phyloP scores from a whole-genome alignment of 2,329 filamentous ascomycete species.

The Botrytis fabae region DNA sequence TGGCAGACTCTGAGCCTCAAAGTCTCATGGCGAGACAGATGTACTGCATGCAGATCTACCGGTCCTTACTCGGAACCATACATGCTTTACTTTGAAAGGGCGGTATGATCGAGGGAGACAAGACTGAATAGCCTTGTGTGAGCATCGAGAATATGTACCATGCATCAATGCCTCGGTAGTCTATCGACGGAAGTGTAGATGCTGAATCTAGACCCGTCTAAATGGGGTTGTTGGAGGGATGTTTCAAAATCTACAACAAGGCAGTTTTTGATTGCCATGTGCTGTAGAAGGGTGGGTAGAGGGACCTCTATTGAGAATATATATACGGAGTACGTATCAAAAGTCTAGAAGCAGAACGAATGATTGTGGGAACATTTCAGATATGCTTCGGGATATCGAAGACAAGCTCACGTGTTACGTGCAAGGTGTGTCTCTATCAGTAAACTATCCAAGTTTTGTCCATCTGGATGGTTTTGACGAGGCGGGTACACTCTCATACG shows the following conservation, averaged over 20 bases:
- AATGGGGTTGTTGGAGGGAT: neutral
- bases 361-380: neutral
- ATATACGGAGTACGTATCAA: too few species aligned
- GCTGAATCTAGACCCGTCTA: neutral
- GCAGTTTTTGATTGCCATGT: neutral
- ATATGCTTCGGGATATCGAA: neutral
- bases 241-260: neutral
- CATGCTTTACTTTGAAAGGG: neutral
- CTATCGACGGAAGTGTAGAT: neutral
- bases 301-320: neutral
- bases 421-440: neutral
- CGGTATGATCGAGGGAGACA: constrained; percentile 5
- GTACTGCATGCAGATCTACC: neutral
- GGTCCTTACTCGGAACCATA: neutral
- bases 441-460: neutral
- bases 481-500: too few species aligned
- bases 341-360: neutral
- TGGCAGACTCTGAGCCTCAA: neutral
- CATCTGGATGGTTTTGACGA: neutral
- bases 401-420: neutral
- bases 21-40: neutral
- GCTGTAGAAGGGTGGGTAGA: neutral
- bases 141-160: neutral
- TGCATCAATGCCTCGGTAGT: neutral
- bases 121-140: neutral